These are phyloP conservation scores for Epichloe coenophiala DNA, from an alignment of 2,329 filamentous ascomycete species.

Conservation along the genomic window DNA sequence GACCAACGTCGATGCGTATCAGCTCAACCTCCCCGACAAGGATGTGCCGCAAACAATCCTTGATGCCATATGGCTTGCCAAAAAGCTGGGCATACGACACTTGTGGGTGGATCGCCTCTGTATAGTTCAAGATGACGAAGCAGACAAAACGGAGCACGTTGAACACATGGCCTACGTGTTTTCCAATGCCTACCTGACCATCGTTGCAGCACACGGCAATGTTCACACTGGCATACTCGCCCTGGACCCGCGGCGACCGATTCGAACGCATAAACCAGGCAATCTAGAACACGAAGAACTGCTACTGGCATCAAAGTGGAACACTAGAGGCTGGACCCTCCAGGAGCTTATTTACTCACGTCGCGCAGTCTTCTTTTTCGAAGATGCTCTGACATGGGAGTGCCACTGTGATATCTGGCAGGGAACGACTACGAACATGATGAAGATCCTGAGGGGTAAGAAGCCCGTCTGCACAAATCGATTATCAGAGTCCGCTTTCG, in stretches of 20 bases:
- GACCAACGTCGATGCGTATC: slow-evolving; percentile 23
- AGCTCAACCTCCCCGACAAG: slow-evolving; percentile 21
- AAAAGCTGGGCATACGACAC: slow-evolving; percentile 28
- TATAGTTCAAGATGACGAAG: slow-evolving; percentile 30
- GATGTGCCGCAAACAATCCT: slow-evolving; percentile 27
- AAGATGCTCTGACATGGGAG: slow-evolving; percentile 29
- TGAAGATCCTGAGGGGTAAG: slow-evolving; percentile 19
- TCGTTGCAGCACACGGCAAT: slow-evolving; percentile 29
- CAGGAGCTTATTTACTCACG: slow-evolving; percentile 30
- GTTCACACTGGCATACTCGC: slow-evolving; percentile 24
- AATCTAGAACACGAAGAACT: slow-evolving; percentile 23
- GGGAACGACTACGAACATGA: slow-evolving; percentile 17
- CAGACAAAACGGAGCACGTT: slow-evolving; percentile 25
- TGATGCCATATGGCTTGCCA: slow-evolving; percentile 31
- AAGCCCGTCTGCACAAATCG: slow-evolving; percentile 19
- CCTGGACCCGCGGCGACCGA: slow-evolving; percentile 20
- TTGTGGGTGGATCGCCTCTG: slow-evolving; percentile 34
- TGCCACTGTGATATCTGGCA: slow-evolving; percentile 32
- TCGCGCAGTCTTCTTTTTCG: slow-evolving; percentile 29
- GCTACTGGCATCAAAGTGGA: slow-evolving; percentile 25
- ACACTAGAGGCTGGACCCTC: slow-evolving; percentile 28
- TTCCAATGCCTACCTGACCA: slow-evolving; percentile 29
- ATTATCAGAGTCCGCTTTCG: slow-evolving; percentile 20
- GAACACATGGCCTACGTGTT: slow-evolving; percentile 32
- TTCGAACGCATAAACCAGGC: slow-evolving; percentile 13